Base-by-base conservation (phyloP, 2,329 filamentous ascomycete genomes). In the Alternaria burnsii region DNA sequence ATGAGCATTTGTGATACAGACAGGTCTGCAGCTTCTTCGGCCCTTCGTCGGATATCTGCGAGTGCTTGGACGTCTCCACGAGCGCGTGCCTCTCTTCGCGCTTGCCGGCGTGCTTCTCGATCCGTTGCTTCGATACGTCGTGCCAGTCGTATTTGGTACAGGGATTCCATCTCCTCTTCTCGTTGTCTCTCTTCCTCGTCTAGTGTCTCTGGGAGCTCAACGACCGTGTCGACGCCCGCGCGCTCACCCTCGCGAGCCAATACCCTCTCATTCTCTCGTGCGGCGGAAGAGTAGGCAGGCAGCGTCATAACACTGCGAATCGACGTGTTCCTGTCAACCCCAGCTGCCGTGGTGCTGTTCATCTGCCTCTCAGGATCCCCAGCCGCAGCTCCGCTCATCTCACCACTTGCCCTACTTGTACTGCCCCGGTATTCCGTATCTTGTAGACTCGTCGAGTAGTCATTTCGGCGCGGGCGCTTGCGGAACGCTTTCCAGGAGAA, bases 221-320 rank as follows among this genome's bases (percentile, higher is more conserved):
- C 81, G 0, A 99, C 93, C 4, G 92, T 87, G 71, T 99, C 95
- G 70, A 99, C 93, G 8, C 95, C 95, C 54, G 86, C 94, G 61
- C 95, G 87, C 76, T 99, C 95, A 51, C 95, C 95, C 78, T 97
- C 95, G 5, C 94, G 87, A 8, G 89, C 95, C 48, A 98, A 84
- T 1, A 97, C 89, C 68, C 89, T 89, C 78, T 99, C 95, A 46
- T 88, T 89, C 20, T 91, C 89, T 51, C 87, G 85, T 0, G 93
- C 88, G 28, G 87, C 88, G 16, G 85, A 86, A 3, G 91, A 89
- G 77, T 99, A 99, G 0, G 91, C 87, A 0, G 95, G 95, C 3
- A 99, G 82, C 0, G 95, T 98, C 86, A 97, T 95, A 57, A 98
- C 89, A n/a, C 93, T 97, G 56, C 94, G 89, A 46, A 98, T 85